Conservation (phyloP, 495 filamentous ascomycete species). For the Xanthoparmelia taractica region DNA sequence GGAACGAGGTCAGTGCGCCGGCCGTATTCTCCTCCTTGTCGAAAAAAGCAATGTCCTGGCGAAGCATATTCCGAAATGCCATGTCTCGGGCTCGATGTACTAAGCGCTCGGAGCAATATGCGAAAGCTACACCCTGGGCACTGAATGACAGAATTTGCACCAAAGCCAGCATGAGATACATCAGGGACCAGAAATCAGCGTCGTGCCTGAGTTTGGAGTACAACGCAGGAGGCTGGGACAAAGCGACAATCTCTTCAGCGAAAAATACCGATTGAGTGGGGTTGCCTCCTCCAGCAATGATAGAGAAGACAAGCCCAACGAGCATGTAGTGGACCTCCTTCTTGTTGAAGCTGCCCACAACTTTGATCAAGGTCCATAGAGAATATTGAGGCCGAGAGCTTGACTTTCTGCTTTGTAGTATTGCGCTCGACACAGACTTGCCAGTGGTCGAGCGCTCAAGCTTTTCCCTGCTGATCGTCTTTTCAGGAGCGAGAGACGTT, state of each 20-base stretch:
- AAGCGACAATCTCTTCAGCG: constrained; percentile 70
- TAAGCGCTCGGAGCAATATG: constrained; percentile 74
- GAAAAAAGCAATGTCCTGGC: constrained; percentile 87
- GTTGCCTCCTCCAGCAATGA: constrained; percentile 77
- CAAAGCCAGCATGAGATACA: constrained; percentile 92
- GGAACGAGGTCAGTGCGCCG: constrained; percentile 75
- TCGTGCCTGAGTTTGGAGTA: constrained; percentile 52
- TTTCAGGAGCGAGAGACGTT: constrained; percentile 21
- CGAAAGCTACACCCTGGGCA: constrained; percentile 66
- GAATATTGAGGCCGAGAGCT: constrained; percentile 47
- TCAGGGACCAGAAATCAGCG: constrained; percentile 80
- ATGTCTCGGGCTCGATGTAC: constrained; percentile 71
- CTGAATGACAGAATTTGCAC: constrained; percentile 63
- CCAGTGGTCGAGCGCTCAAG: constrained; percentile 56
- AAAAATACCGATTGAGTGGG: constrained; percentile 87
- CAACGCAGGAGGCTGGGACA: constrained; percentile 44
- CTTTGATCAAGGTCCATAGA: constrained; percentile 75
- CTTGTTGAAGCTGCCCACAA: constrained; percentile 76
- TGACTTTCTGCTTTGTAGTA: constrained; percentile 43
- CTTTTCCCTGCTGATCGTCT: constrained; percentile 42
- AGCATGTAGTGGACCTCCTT: constrained; percentile 66
- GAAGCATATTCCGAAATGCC: constrained; percentile 80
- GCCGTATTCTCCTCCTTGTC: constrained; percentile 77
- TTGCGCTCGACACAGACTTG: constrained; percentile 62
- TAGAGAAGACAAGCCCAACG: constrained; percentile 65